Evolutionary conservation across 192 early-diverging fungal genomes (phyloP).

Genomic region (Coemansia sp.): DNA sequence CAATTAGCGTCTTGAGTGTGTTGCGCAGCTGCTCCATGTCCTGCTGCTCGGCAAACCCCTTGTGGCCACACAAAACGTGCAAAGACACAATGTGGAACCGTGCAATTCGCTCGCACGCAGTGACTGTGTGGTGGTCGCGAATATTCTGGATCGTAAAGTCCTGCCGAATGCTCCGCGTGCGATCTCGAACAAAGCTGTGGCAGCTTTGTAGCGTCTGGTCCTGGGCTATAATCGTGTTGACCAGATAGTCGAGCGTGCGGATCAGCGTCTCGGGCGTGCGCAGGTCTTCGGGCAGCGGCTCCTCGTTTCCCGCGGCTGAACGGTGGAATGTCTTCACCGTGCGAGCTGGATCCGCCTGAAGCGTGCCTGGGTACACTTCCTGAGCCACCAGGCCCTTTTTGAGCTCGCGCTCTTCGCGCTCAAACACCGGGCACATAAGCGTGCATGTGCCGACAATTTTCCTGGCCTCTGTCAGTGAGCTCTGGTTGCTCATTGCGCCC

Average conservation of each 20-base stretch:
- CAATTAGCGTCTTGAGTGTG: slow-evolving; percentile 76
- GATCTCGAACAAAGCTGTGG: slow-evolving; percentile 79
- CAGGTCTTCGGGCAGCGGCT: slow-evolving; percentile 83
- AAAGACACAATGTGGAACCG: slow-evolving; percentile 79
- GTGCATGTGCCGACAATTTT: slow-evolving; percentile 70
- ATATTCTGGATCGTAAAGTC: slow-evolving; percentile 87
- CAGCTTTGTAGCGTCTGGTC: slow-evolving; percentile 58
- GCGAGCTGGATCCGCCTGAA: slow-evolving; percentile 56
- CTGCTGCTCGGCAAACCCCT: slow-evolving; percentile 69
- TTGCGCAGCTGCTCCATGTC: slow-evolving; percentile 88
- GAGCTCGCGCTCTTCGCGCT: slow-evolving; percentile 77
- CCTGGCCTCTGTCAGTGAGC: slow-evolving; percentile 60
- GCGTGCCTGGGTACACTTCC: slow-evolving; percentile 64
- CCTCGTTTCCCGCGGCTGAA: slow-evolving; percentile 79
- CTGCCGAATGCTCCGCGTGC: slow-evolving; percentile 77
- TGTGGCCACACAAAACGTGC: slow-evolving; percentile 65
- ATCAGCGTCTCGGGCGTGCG: slow-evolving; percentile 70
- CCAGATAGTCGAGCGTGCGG: slow-evolving; percentile 63
- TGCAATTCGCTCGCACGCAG: slow-evolving; percentile 76
- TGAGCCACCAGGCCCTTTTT: slow-evolving; percentile 67
- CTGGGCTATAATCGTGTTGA: slow-evolving; percentile 50
- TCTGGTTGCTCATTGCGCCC: slow-evolving; percentile 57
- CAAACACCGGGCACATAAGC: slow-evolving; percentile 88
- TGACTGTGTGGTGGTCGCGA: slow-evolving; percentile 62
- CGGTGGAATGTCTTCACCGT: slow-evolving; percentile 83